Percentiles rank a stretch among this genome's conserved stretches.
Evolutionary conservation across 2,329 filamentous ascomycete species (phyloP).

Genomic region (Dactylellina drechsleri): DNA sequence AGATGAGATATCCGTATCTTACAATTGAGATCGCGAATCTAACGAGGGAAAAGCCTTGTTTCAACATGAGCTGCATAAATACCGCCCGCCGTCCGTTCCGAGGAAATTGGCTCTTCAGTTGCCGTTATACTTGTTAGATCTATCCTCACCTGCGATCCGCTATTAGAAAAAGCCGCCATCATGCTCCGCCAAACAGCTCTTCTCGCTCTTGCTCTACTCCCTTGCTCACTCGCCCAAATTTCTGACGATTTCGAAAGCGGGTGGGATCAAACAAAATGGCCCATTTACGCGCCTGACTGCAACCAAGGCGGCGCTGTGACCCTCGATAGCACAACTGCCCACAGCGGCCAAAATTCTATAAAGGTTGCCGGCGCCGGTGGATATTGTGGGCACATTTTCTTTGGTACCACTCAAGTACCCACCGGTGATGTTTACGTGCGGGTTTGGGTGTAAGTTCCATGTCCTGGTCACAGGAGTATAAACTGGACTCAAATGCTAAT

Average conservation of each 20-base stretch:
- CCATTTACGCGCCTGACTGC: slow-evolving; percentile 70
- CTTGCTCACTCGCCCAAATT: slow-evolving; percentile 67
- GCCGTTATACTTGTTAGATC: slow-evolving; percentile 23
- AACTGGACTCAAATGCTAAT: no score
- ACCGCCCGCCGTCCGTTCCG: slow-evolving; percentile 48
- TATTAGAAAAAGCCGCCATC: slow-evolving; percentile 43
- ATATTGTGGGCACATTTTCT: slow-evolving; percentile 71
- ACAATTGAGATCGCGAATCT: slow-evolving; percentile 25
- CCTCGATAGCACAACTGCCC: slow-evolving; percentile 69
- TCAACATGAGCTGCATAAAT: slow-evolving; percentile 58
- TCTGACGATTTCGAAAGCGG: slow-evolving; percentile 70
- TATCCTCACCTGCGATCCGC: slow-evolving; percentile 13
- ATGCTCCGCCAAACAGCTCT: slow-evolving; percentile 65
- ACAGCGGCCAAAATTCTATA: slow-evolving; percentile 69
- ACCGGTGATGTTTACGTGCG: slow-evolving; percentile 70
- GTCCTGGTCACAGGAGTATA: no score
- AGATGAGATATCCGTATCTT: neutral
- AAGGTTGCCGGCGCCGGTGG: slow-evolving; percentile 67
- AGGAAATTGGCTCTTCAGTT: slow-evolving; percentile 12
- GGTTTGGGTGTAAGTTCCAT: slow-evolving; percentile 67
- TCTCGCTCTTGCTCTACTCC: slow-evolving; percentile 63
- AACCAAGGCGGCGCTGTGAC: slow-evolving; percentile 69
- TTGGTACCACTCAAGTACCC: slow-evolving; percentile 69
- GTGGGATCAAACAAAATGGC: slow-evolving; percentile 70
- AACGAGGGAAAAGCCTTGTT: slow-evolving; percentile 38